A percentile compares a stretch with the other conserved stretches of the same genome.
phyloP scores from a whole-genome alignment of 768 basidiomycete genomes.

The Tubosaeta sp. region DNA sequence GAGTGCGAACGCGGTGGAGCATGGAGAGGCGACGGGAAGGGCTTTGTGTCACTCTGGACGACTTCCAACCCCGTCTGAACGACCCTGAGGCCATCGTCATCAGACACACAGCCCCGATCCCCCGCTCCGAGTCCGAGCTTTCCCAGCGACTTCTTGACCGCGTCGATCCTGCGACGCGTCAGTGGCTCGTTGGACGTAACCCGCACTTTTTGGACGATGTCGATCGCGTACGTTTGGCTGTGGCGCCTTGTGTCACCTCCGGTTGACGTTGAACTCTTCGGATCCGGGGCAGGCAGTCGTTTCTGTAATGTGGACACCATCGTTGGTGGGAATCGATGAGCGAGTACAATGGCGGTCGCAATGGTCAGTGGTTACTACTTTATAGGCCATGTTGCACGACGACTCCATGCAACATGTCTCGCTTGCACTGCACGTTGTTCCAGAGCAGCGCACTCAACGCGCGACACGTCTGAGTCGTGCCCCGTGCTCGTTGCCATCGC shows the following conservation, averaged over 20 bases:
- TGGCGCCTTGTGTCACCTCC: not conserved
- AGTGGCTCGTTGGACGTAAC: constrained; percentile 27
- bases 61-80: constrained; percentile 25
- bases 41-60: constrained; percentile 8
- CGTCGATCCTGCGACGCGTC: constrained; percentile 23
- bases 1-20: constrained; percentile 18
- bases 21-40: constrained; percentile 1
- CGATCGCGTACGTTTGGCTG: constrained; percentile 24
- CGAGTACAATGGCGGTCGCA: not conserved
- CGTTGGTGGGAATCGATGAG: not conserved
- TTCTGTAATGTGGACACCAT: constrained; percentile 22
- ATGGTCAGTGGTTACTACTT: constrained; percentile 11
- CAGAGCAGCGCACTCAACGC: constrained; percentile 13
- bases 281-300: constrained; percentile 11
- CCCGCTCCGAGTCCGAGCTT: constrained; percentile 17
- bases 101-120: constrained; percentile 29
- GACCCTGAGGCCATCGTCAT: constrained; percentile 29
- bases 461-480: constrained; percentile 16
- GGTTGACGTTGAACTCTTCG: constrained; percentile 1
- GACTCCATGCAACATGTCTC: constrained; percentile 16
- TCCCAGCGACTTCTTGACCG: constrained; percentile 28
- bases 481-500: constrained; percentile 6
- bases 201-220: constrained; percentile 29
- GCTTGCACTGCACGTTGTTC: constrained; percentile 15
- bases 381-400: constrained; percentile 15